Base-by-base conservation (phyloP, 1,284 basidiomycete species). In the Rhodotorula sp. region DNA sequence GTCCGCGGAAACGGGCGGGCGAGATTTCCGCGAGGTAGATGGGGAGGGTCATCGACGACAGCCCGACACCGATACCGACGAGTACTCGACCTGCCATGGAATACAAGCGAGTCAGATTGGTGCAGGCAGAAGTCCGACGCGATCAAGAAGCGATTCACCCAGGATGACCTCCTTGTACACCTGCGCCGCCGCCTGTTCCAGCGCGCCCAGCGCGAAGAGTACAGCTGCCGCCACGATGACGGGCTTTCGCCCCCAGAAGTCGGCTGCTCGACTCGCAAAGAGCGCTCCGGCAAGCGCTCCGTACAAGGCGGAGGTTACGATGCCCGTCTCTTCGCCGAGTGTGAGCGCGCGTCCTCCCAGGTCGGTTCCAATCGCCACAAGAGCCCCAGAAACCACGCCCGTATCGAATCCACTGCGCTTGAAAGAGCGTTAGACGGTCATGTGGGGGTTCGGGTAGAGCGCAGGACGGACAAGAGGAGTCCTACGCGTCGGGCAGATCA, bases 21-120 rank as follows among this genome's bases (percentile, higher is more conserved):
- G 80, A 76, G 1, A 82, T 67, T 63, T 83, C 82, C 53, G 77
- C 78, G 59, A 83, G 79, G 70, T 80, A 82, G 15, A 81, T 71
- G 4, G 81, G 81, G 2, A 79, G 78, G 32, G 80, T 73, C 44
- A 77, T 78, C 1, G 79, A 77, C 13, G 81, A 79, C 0, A 80
- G 77, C 1, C 79, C 78, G 34, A 81, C 79, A 8, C 79, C 81
- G 15, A 80, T 59, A 5, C 82, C 82, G 30, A 83, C 77, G 9
- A 83, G 61, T 34, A 82, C 74, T 9, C 82, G 77, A 20, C 79
- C 82, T 63, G 57, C n/a, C 24, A 4, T 2, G 13, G 22, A 19
- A 22, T 10, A 5, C 24, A 19, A 2, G 20, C 30, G 17, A 78
- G 29, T 17, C 22, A 24, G 36, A 2, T 11, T 15, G 22, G n/a